Base-by-base conservation (phyloP, 441 rosid genomes). In the Rhodomyrtus psidioides region DNA sequence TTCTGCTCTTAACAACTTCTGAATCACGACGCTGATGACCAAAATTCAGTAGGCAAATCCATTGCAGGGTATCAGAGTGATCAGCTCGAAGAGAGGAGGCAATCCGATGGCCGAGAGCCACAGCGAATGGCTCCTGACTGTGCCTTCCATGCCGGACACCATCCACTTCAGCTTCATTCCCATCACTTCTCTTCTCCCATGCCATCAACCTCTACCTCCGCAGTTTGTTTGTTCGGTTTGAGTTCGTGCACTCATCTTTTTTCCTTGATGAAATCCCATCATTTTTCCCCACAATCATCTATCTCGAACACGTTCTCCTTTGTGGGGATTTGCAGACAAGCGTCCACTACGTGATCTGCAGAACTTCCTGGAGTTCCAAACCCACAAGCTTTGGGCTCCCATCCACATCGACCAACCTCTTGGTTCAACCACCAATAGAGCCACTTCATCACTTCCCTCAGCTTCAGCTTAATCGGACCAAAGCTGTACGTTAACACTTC, bases 141-240 rank as follows among this genome's bases (percentile, higher is more conserved):
- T 97, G 49, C 91, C 93, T 27, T 89, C 91, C 24, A 93, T 30
- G 86, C 96, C 99, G 0, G 99, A 97, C 23, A 96, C 96, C 8
- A 88, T 94, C 86, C 91, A 92, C 7, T 97, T 92, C 86, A 93
- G 58, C 90, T 93, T 96, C 89, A 89, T 96, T 60, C 98, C 99
- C 39, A 94, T 97, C 65, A 95, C 99, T 84, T 94, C 98, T 87
- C 93, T 97, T 4, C 96, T 97, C 98, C 13, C 99, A 97, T 85
- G 99, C 99, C 86, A 95, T 97, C 92, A 95, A 96, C 86, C 96
- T 97, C 84, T 97, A 96, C 88, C 95, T 97, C 81, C 89, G 99
- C 88, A 96, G 99, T 96, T 89, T 92, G 93, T 89, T 62, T 44
- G 76, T 34, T 21, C 12, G 15, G 46, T 34, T 39, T 42, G 76